Evolutionary conservation across 2,329 filamentous ascomycete species (phyloP), one percentile per base, ranked within the genome.

Genomic region (Arthrobotrys pseudoclavata): DNA sequence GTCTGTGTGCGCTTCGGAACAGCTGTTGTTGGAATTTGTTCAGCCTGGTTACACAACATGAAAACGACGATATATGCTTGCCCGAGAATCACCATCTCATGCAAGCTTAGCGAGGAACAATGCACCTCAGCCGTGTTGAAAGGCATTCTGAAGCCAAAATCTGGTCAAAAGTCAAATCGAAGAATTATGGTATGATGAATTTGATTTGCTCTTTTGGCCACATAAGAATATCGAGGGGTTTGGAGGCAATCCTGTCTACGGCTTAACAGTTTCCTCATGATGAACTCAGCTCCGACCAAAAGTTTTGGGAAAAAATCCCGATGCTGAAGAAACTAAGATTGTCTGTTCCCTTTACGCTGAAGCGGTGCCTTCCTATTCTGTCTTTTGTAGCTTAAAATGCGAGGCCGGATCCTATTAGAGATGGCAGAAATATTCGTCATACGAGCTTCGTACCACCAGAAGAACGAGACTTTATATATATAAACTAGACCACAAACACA

Each of bases 41-140:
- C 47, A 52, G 47, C 47, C 47, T 52, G 47, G 47, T 52, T 52
- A 52, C 47, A 52, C 47, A 29, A 52, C 47, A n/a, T 15, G 1
- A 29, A 13, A 24, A 4, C 4, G 22, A 13, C 20, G 47, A 29
- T 13, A 26, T 12, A 22, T 29, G 3, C 10, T 26, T 52, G 47
- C 10, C 10, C 10, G 10, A 18, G 9, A 7, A 24, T 48, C 45
- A 48, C 6, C 20, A 22, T 48, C 45, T 48, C 31, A n/a, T 40
- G 37, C 4, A 24, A 7, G 47, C 47, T 29, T 52, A 10, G 22
- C 47, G 47, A 29, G 7, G 12, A 29, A 29, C 12, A 3, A 24
- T 52, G 12, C 22, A 52, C 10, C 20, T 52, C 47, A 24, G 47
- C 47, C 20, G 47, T 24, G 20, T 26, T 22, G 45, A 9, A 20